Conservation (phyloP, 371 early-diverging fungal genomes). For the Amoeboaphelidium occidentale region DNA sequence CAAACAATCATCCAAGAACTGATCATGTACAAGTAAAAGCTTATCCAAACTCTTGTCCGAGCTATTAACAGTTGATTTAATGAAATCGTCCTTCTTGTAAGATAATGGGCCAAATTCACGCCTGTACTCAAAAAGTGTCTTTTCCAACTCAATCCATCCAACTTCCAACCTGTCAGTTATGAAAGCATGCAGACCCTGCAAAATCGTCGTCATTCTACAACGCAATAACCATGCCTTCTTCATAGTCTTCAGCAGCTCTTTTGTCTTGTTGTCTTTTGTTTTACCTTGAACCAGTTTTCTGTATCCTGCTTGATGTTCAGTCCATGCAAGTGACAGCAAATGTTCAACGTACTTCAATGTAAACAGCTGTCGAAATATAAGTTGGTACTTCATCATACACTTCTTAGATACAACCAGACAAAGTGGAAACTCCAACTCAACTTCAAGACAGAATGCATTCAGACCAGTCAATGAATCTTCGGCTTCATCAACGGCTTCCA, state of each 20-base stretch:
- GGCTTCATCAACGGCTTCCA: too few species aligned
- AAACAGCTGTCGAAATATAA: conserved; percentile 65
- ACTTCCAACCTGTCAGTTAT: not conserved
- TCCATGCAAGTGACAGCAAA: conserved; percentile 42
- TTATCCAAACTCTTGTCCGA: conserved; percentile 52
- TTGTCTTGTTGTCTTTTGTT: not conserved
- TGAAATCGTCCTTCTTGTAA: not conserved
- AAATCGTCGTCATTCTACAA: not conserved
- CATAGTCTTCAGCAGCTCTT: not conserved
- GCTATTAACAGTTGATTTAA: not conserved
- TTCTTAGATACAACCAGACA: conserved; percentile 61
- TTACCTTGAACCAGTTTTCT: not conserved
- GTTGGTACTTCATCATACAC: conserved; percentile 62
- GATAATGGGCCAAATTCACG: not conserved
- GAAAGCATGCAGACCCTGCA: not conserved
- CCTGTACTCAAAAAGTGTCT: conserved; percentile 7
- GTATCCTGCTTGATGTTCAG: conserved; percentile 3
- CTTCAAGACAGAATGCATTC: conserved; percentile 45
- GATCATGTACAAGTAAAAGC: conserved; percentile 46
- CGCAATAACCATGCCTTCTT: not conserved
- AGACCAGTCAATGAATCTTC: conserved; percentile 23
- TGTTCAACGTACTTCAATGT: conserved; percentile 63
- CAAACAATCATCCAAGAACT: conserved; percentile 60
- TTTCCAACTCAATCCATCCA: conserved; percentile 1
- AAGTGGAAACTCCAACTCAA: conserved; percentile 55